Evolutionary conservation across 208 protist species (phyloP), one percentile per base, ranked within the genome.

Genomic region (Jaenimonas drosophilae): DNA sequence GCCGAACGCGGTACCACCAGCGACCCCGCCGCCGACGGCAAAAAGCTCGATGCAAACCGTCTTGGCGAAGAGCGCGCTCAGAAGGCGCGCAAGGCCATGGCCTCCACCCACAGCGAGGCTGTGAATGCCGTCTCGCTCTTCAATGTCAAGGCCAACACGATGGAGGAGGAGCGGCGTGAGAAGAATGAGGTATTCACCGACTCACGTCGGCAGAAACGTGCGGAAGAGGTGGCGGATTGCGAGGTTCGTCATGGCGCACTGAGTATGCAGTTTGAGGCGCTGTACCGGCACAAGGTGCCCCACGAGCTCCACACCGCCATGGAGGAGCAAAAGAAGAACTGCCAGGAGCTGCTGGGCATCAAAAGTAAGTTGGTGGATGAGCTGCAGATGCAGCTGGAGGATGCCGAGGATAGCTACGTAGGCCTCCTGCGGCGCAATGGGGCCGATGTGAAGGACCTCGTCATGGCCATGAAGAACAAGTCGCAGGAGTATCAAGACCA

Each of bases 361-460:
- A 98, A 97, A 73, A 74, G 96, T 33, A 51, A 66, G 30, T 68
- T 98, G 7, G 83, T 98, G 34, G 27, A 37, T 0, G 75, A 91
- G 41, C 60, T 98, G 39, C 63, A 74, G 19, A 29, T 16, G 23
- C 76, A 95, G 54, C 54, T 98, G 30, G 75, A 85, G 47, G 40
- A 82, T 19, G 84, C 91, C 25, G 92, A 98, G 54, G 72, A 86
- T 33, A 88, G 96, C 41, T 98, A 96, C 60, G 88, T 98, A 33
- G 58, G 68, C 26, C 56, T 79, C 19, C 70, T 98, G 4, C 64
- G 69, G 20, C 53, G 66, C 19, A 90, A 96, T 52, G 63, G 71
- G 9, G 71, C 74, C 19, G 79, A 93, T 46, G 71, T 96, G 16
- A 84, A 90, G 48, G 41, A 51, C 3, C 66, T 98, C 1, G 47